Evolutionary conservation across 306 rosid species (phyloP), one percentile per base, ranked within the genome.

Genomic region (Acacia confusa): DNA sequence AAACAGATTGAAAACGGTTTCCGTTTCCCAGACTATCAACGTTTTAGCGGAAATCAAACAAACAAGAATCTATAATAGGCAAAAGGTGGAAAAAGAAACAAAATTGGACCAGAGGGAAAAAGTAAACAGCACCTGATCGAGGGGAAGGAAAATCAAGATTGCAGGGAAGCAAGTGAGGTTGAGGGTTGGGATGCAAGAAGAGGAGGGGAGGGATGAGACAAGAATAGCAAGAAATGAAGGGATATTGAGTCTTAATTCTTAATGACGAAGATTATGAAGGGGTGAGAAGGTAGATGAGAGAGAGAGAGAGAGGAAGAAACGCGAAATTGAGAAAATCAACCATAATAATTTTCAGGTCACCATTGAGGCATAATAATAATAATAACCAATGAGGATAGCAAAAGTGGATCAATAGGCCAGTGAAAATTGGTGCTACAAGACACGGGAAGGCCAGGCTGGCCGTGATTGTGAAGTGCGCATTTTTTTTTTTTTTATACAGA

Each of bases 181-280:
- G 48, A 38, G 28, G 13, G 44, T 0, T 38, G 55, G 17, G 64
- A 19, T 30, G 45, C 1, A n/a, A 44, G 20, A 30, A 34, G 30
- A 76, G 58, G 30, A 58, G 32, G 58, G 19, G 24, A 2, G 9
- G 45, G 36, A 78, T 45, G 76, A 58, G 20, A 77, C 43, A 75
- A 70, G 41, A 78, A 65, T 2, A 72, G 32, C 1, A n/a, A 38
- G 72, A 38, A 40, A 44, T 41, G 25, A 22, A 47, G 50, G 5
- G 40, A 25, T 22, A 43, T 36, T 76, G 92, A 90, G 87, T 80
- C 90, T 90, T 88, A 80, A 81, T 52, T 82, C 90, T 90, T 88
- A 80, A 81, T 53, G 74, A n/a, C 32, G 91, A 85, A 83, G 89
- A 71, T 63, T 69, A 38, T 64, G 76, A 75, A 69, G 84, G 70